Percentiles rank a stretch among this genome's conserved stretches.
Conservation (phyloP, 2,329 filamentous ascomycete genomes). For the Ophiostoma sp. region DNA sequence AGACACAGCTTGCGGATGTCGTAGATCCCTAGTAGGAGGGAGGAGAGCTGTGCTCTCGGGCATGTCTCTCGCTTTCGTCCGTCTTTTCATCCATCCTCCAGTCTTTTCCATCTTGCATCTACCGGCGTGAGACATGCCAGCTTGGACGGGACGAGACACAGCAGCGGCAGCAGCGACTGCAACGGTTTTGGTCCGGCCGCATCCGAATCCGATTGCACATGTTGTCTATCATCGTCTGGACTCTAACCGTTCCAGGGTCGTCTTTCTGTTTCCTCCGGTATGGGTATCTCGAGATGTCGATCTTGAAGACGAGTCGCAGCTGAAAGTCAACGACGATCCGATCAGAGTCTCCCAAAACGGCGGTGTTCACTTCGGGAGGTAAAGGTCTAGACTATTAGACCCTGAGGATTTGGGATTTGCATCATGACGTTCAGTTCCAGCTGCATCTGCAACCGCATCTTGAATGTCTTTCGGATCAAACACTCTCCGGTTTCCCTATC, state of each 20-base stretch:
- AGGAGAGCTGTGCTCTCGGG: neutral
- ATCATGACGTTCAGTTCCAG: neutral
- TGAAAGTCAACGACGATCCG: neutral
- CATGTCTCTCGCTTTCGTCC: neutral
- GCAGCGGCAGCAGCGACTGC: neutral
- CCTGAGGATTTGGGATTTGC: neutral
- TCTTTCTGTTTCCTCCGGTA: neutral
- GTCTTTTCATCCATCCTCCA: too few species aligned
- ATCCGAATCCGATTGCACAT: neutral
- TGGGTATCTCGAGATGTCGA: neutral
- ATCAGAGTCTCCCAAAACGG: slow-evolving; percentile 1
- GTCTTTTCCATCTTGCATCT: neutral
- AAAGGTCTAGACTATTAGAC: neutral
- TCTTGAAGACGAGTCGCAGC: neutral
- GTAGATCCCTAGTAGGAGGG: neutral
- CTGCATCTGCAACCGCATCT: neutral
- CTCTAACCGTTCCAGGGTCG: slow-evolving; percentile 6
- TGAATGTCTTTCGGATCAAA: neutral
- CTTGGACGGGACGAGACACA: neutral
- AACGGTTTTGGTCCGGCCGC: neutral
- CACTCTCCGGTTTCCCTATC: neutral
- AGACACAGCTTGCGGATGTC: neutral
- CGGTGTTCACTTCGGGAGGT: neutral
- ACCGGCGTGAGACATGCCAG: neutral
- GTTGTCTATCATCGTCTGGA: neutral